Base-by-base conservation (phyloP, 1,284 basidiomycete genomes). In the Ustilago crameri region DNA sequence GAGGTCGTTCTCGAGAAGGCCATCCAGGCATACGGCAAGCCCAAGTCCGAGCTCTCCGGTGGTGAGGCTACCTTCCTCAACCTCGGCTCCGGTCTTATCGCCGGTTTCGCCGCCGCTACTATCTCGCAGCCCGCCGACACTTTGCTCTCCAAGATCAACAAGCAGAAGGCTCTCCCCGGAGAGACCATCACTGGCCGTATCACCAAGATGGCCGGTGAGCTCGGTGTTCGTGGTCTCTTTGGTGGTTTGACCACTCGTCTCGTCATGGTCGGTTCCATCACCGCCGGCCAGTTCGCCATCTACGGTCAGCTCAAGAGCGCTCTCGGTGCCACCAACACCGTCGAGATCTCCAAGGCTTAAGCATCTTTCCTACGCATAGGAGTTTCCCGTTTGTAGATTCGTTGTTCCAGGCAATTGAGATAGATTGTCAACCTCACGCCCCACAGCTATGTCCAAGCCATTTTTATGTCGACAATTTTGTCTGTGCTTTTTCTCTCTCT, bases 71-170 rank as follows among this genome's bases (percentile, higher is more conserved):
- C 80, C 55, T 34, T 58, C 38, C 74, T 79, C 71, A 82, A 82
- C 80, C 76, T 82, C 12, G 77, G 77, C 38, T 77, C 74, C n/a
- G 81, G 81, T 82, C 64, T 82, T 20, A 74, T 81, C 51, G 80
- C 81, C 64, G 81, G 81, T 82, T 77, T 80, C 72, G 80, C 80
- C 42, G 81, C 81, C 27, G 81, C 81, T 48, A 74, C 76, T 68
- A 79, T 82, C 75, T 82, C 81, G 41, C 81, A 82, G 60, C 81
- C 81, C 50, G 81, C 81, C 53, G 81, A 82, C 74, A 82, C 81
- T 4, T 66, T 82, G 34, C 86, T 84, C 79, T 87, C 82, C 69
- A 87, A 87, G 86, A 87, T 87, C 84, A 87, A 87, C 86, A 87
- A 87, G 86, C 84, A 85, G 83, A 87, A 87, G 85, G 87, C 86